Conservation (phyloP, 2,329 filamentous ascomycete species). For the Colletotrichum agaves region DNA sequence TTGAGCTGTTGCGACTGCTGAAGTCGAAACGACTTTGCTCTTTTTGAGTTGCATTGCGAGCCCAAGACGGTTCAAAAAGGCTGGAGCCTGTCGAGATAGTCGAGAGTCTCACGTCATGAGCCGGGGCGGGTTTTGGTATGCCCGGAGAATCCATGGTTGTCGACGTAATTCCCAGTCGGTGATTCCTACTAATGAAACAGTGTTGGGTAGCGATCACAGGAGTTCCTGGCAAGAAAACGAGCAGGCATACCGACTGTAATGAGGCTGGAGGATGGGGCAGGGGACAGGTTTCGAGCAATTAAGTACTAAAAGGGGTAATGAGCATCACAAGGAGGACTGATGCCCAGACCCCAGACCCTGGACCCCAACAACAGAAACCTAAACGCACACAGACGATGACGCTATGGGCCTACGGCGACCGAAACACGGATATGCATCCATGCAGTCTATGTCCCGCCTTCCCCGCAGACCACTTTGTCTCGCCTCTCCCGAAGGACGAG, state of each 20-base stretch:
- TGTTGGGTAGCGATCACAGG: neutral
- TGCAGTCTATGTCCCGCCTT: neutral
- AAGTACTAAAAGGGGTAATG: neutral
- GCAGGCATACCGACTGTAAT: neutral
- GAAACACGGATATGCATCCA: neutral
- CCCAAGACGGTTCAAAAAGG: neutral
- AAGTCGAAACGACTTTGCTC: neutral
- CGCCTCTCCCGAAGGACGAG: too few species aligned
- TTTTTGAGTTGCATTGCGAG: neutral
- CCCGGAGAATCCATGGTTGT: neutral
- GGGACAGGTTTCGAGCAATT: neutral
- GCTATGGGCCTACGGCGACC: neutral
- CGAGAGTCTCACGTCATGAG: neutral
- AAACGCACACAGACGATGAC: neutral
- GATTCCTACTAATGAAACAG: neutral
- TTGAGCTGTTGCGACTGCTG: neutral
- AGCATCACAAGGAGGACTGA: neutral
- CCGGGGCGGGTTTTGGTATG: neutral
- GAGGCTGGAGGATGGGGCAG: neutral
- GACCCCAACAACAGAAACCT: neutral
- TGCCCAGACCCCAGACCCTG: neutral
- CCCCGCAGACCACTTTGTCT: neutral
- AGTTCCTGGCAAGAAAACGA: neutral
- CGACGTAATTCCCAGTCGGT: neutral
- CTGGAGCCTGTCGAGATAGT: neutral